Base-by-base conservation (phyloP, 1,284 basidiomycete genomes). In the Leccinum pallidistipes region DNA sequence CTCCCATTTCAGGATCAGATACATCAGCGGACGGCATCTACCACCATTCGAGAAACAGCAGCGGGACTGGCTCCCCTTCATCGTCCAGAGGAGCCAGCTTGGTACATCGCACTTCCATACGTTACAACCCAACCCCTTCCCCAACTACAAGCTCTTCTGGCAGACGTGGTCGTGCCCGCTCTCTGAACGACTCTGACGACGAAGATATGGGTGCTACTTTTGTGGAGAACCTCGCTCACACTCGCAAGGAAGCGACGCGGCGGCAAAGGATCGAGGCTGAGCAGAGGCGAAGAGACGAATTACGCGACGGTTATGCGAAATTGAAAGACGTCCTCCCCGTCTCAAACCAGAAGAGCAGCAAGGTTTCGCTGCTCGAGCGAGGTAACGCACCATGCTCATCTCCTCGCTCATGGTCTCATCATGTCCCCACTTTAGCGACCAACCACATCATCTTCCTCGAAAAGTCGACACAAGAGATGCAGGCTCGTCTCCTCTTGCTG, bases 291-390 rank as follows among this genome's bases (percentile, higher is more conserved):
- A 83, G 93, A 66, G 91, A 95, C 74, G 92, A 94, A 77, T 82
- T 95, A 61, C 83, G 92, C 64, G 91, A 94, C 69, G 94, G 92
- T 21, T 95, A 95, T 76, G 87, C 90, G 40, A 86, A 90, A 70
- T 80, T 95, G 71, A 94, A 93, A 77, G 91, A 92, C 64, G 90
- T 90, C 29, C 80, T 95, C 5, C 93, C 93, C 2, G 82, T 87
- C 53, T 91, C 90, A 14, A 93, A 91, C 76, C 92, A 94, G 80
- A 92, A 94, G 77, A 88, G 87, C 72, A 92, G 90, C 79, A 95
- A 95, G 75, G 89, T 92, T n/a, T 90, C 87, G 32, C 77, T 95
- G 58, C 80, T 95, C 60, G 93, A 95, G 76, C 83, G 94, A 81
- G 91, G 92, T 93, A 69, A 64, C 83, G 83, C 34, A 3, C 5